Conservation (phyloP, 495 filamentous ascomycete genomes). For the Lichenothelia convexa region DNA sequence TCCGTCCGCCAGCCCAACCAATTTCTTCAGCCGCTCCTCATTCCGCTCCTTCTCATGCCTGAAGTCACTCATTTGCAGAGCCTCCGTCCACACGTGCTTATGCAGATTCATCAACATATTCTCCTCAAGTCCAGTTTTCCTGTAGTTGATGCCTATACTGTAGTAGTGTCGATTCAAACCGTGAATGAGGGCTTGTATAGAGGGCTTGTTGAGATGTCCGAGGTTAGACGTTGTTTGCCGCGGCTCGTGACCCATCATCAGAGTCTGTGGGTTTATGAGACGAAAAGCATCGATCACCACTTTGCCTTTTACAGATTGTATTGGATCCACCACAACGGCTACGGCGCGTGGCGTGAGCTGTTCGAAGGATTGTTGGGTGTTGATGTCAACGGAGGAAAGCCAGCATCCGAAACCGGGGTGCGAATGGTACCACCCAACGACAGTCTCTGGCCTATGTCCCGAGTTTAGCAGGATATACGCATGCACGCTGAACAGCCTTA, state of each 20-base stretch:
- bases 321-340: constrained; percentile 93
- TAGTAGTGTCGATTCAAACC: constrained; percentile 97
- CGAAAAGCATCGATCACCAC: constrained; percentile 99
- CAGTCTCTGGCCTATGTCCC: constrained; percentile 61
- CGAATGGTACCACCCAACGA: constrained; percentile 98
- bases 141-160: constrained; percentile 93
- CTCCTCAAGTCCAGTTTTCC: constrained; percentile 94
- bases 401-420: constrained; percentile 98
- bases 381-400: constrained; percentile 97
- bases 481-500: background rate
- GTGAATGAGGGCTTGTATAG: constrained; percentile 97
- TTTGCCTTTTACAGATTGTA: constrained; percentile 98
- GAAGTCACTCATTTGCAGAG: constrained; percentile 94
- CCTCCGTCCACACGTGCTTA: constrained; percentile 98
- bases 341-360: constrained; percentile 91
- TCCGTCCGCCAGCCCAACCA: constrained; percentile 79
- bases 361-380: constrained; percentile 98
- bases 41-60: constrained; percentile 64
- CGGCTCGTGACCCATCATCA: constrained; percentile 97
- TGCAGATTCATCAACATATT: constrained; percentile 99
- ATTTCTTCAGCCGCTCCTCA: constrained; percentile 64
- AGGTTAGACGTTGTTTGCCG: constrained; percentile 94
- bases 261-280: constrained; percentile 93
- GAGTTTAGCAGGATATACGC: constrained; percentile 6
- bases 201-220: constrained; percentile 95